Conservation (phyloP, 257 asterid species). For the Paulownia fortunei region DNA sequence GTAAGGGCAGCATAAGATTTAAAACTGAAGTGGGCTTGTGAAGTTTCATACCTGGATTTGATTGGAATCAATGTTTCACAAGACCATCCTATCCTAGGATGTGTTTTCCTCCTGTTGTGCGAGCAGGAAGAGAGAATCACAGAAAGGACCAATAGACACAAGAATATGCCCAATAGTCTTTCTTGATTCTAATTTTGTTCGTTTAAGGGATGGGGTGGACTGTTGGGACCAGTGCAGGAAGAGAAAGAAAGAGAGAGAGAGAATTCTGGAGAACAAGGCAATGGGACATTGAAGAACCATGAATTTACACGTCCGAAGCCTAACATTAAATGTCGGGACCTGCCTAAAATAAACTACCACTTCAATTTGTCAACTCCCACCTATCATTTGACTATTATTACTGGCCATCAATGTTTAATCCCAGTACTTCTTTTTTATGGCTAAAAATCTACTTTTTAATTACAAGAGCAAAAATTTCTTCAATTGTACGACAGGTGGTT, state of each 20-base stretch:
- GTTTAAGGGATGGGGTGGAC: not conserved
- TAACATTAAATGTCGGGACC: not conserved
- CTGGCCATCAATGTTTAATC: not conserved
- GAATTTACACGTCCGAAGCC: slow-evolving; percentile 10
- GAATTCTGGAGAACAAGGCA: not conserved
- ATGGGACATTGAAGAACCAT: not conserved
- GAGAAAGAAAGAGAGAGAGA: not conserved
- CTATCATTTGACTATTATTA: not conserved
- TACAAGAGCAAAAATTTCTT: too few species aligned
- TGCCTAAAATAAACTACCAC: not conserved
- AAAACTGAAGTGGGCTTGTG: not conserved
- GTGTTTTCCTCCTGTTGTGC: not conserved
- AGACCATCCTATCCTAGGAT: not conserved
- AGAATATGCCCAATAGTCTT: slow-evolving; percentile 15
- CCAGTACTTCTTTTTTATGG: not conserved
- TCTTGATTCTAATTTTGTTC: slow-evolving; percentile 18
- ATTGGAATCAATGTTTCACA: slow-evolving; percentile 22
- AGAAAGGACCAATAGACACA: not conserved
- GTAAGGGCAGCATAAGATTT: not conserved
- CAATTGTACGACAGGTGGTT: too few species aligned
- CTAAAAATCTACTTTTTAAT: too few species aligned
- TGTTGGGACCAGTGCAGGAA: slow-evolving; percentile 15
- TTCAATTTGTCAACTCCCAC: not conserved
- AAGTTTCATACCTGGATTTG: slow-evolving; percentile 31
- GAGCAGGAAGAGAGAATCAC: not conserved